A percentile compares a stretch with the other conserved stretches of the same genome.
These are phyloP conservation scores for Barnettozyma pratensis DNA, from an alignment of 805 yeast species.

Conservation along the genomic window DNA sequence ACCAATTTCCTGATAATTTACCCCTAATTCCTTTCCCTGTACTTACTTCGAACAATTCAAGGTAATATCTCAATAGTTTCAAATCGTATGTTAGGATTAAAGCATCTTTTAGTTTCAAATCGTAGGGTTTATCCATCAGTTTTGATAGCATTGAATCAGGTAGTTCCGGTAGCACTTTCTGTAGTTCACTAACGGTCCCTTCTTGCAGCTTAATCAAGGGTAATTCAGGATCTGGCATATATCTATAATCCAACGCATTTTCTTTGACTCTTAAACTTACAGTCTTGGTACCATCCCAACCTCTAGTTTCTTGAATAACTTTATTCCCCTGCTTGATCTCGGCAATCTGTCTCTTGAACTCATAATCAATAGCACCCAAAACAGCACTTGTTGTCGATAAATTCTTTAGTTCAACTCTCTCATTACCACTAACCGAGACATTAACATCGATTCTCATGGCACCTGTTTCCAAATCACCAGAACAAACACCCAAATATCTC, in stretches of 20 bases:
- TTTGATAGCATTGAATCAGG: constrained; percentile 54
- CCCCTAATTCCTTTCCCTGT: not conserved
- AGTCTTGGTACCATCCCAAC: constrained; percentile 83
- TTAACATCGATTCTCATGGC: constrained; percentile 95
- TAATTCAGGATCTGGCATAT: constrained; percentile 91
- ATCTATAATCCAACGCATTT: constrained; percentile 79
- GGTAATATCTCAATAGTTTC: constrained; percentile 49
- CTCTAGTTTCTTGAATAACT: constrained; percentile 65
- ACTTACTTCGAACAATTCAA: constrained; percentile 31
- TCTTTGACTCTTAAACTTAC: constrained; percentile 71
- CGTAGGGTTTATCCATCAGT: constrained; percentile 45
- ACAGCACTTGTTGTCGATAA: constrained; percentile 81
- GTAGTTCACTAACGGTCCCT: constrained; percentile 37
- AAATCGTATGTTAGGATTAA: constrained; percentile 53
- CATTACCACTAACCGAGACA: constrained; percentile 67
- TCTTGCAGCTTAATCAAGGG: constrained; percentile 49
- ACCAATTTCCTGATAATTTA: constrained; percentile 65
- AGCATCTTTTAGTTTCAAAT: constrained; percentile 69
- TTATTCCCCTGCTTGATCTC: constrained; percentile 37
- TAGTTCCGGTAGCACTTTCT: constrained; percentile 42
- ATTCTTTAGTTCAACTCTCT: constrained; percentile 86
- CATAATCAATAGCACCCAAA: constrained; percentile 65
- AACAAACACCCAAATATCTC: constrained; percentile 63
- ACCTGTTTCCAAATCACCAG: constrained; percentile 92
- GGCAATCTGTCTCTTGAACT: constrained; percentile 63